Percentiles rank a stretch among this genome's conserved stretches.
These are phyloP conservation scores for Litsea cubeba DNA, from an alignment of 164 flowering plant genomes.

Conservation along the genomic window DNA sequence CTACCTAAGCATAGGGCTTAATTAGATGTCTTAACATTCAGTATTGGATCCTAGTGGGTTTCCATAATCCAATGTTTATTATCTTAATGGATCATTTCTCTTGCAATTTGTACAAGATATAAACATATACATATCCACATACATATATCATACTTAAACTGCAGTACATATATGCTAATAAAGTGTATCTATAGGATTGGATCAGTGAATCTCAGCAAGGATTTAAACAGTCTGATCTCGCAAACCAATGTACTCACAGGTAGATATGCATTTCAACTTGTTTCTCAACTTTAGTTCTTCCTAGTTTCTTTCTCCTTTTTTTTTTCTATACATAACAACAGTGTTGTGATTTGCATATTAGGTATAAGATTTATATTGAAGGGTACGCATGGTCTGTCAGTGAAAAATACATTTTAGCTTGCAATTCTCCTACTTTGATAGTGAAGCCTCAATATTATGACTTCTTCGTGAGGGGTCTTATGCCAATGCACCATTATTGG, in stretches of 20 bases:
- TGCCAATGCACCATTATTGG: slow-evolving; percentile 68
- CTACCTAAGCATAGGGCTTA: neutral
- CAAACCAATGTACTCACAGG: slow-evolving; percentile 60
- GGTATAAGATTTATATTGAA: slow-evolving; percentile 64
- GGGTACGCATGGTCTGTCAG: slow-evolving; percentile 79
- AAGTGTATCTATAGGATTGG: slow-evolving; percentile 47
- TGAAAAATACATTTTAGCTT: slow-evolving; percentile 61
- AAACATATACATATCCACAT: neutral
- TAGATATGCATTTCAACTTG: slow-evolving; percentile 4
- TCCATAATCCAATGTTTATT: neutral
- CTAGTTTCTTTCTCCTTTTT: neutral
- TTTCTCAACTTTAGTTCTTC: neutral
- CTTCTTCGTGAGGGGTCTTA: slow-evolving; percentile 52
- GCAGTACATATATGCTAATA: neutral
- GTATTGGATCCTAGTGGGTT: too few species aligned
- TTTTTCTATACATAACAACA: too few species aligned
- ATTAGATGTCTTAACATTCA: neutral
- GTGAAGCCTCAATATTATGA: slow-evolving; percentile 53
- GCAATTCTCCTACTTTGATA: slow-evolving; percentile 47
- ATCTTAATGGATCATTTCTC: neutral
- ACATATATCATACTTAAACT: neutral
- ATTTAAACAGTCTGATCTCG: slow-evolving; percentile 40
- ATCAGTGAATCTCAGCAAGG: slow-evolving; percentile 30
- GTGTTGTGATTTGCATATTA: slow-evolving; percentile 5
- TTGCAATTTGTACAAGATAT: neutral